phyloP scores from a whole-genome alignment of 2,329 filamentous ascomycete genomes.

The Neopestalotiopsis clavispora region DNA sequence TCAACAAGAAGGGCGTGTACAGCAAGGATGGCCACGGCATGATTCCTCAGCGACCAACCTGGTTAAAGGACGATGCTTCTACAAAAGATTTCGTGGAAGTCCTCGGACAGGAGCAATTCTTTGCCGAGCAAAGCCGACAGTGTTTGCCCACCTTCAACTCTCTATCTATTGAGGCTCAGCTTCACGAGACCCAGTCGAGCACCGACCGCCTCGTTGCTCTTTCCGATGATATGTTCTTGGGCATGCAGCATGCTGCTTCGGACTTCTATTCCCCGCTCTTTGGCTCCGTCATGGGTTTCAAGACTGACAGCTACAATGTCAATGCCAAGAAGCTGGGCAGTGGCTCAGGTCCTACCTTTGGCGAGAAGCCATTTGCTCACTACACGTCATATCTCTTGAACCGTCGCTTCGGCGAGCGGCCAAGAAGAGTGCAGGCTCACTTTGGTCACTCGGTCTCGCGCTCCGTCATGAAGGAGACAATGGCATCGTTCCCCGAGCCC shows the following conservation, averaged over 20 bases:
- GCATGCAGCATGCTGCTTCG: conserved; percentile 44
- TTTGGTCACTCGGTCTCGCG: conserved; percentile 47
- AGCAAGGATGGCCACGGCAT: conserved; percentile 25
- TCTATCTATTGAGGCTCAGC: conserved; percentile 47
- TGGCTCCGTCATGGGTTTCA: conserved; percentile 47
- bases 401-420: conserved; percentile 47
- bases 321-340: conserved; percentile 35
- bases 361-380: conserved; percentile 48
- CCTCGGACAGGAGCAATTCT: conserved; percentile 47
- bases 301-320: conserved; percentile 45
- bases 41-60: conserved; percentile 40
- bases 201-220: conserved; percentile 46
- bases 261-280: conserved; percentile 50
- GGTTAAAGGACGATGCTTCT: conserved; percentile 40
- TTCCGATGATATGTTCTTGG: conserved; percentile 50
- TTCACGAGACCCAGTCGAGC: conserved; percentile 46
- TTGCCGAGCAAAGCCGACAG: conserved; percentile 39
- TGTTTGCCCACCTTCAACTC: conserved; percentile 51
- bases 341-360: conserved; percentile 43
- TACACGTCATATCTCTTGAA: conserved; percentile 50
- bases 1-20: conserved; percentile 32
- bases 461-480: conserved; percentile 43
- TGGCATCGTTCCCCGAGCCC: conserved; percentile 45
- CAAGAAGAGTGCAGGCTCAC: conserved; percentile 47
- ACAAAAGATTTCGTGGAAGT: conserved; percentile 39